Evolutionary conservation across 176 grass and related monocot genomes (phyloP).

Genomic region (Tillandsia fasciculata): DNA sequence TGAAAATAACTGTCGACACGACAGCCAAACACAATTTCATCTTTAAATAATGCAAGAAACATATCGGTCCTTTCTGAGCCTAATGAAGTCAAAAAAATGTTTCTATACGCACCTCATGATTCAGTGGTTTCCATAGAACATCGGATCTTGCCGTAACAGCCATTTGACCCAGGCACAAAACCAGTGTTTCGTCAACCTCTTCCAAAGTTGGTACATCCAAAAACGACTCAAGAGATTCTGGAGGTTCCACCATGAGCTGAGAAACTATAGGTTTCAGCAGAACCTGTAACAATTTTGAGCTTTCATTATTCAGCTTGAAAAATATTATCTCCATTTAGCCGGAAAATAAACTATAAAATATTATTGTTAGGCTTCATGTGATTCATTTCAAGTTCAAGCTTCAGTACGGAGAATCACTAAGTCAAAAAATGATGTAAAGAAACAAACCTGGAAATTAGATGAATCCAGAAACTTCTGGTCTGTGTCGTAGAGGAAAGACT

Average conservation of each 20-base stretch:
- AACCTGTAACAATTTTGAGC: conserved; percentile 32
- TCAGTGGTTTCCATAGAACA: conserved; percentile 92
- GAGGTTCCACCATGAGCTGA: conserved; percentile 51
- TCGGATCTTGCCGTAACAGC: conserved; percentile 69
- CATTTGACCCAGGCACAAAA: conserved; percentile 90
- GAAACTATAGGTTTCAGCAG: conserved; percentile 66
- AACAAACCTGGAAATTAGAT: conserved; percentile 69
- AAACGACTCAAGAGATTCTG: conserved; percentile 27
- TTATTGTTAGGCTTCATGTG: neutral
- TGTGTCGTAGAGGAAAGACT: conserved; percentile 81
- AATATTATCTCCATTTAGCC: neutral
- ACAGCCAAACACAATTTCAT: too few relatives aligned
- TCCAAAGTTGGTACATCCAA: conserved; percentile 40
- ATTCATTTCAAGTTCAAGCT: too few relatives aligned
- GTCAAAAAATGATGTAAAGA: neutral
- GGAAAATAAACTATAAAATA: neutral
- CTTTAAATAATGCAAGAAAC: neutral
- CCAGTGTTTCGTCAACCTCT: conserved; percentile 66
- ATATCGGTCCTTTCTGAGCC: neutral
- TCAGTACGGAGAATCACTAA: too few relatives aligned
- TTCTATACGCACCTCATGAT: conserved; percentile 65
- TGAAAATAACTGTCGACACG: too few relatives aligned
- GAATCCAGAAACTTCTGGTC: conserved; percentile 77
- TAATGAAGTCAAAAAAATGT: conserved; percentile 3
- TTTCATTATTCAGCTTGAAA: neutral